phyloP scores from a whole-genome alignment of 345 rosid genomes.

The Eucalyptus regnans region DNA sequence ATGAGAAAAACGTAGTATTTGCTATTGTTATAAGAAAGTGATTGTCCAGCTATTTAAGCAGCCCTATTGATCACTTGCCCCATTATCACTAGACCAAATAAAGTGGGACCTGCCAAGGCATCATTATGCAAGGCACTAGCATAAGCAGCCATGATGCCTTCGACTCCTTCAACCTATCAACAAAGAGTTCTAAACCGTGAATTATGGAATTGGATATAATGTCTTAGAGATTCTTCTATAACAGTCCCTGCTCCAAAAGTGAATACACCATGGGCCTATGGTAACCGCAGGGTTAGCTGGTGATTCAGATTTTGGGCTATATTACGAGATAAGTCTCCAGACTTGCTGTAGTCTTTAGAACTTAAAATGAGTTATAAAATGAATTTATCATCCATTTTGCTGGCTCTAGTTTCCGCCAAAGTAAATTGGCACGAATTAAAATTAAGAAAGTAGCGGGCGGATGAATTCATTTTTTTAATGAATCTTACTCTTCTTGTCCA shows the following conservation, averaged over 20 bases:
- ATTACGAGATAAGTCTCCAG: too few relatives aligned
- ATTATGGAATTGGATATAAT: background rate
- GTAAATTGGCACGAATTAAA: too few relatives aligned
- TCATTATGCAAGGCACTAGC: conserved; percentile 60
- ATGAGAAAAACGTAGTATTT: conserved; percentile 59
- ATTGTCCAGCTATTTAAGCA: conserved; percentile 59
- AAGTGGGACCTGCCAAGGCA: conserved; percentile 81
- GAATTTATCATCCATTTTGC: too few relatives aligned
- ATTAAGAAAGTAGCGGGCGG: too few relatives aligned
- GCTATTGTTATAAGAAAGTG: conserved; percentile 36
- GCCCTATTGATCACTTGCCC: conserved; percentile 53
- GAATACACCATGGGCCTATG: background rate
- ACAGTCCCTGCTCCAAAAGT: background rate
- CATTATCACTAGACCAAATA: conserved; percentile 70
- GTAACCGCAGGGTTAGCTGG: too few relatives aligned
- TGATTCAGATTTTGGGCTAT: background rate
- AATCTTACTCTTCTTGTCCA: too few relatives aligned
- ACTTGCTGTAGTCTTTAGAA: too few relatives aligned
- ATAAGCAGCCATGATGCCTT: conserved; percentile 74
- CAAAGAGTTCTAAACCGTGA: background rate
- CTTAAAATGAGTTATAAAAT: too few relatives aligned
- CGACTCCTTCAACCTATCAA: conserved; percentile 59
- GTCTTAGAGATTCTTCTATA: background rate
- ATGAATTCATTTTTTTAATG: too few relatives aligned
- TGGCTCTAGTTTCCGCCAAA: too few relatives aligned